Evolutionary conservation across 345 rosid genomes (phyloP).

Genomic region (Camelina sativa): DNA sequence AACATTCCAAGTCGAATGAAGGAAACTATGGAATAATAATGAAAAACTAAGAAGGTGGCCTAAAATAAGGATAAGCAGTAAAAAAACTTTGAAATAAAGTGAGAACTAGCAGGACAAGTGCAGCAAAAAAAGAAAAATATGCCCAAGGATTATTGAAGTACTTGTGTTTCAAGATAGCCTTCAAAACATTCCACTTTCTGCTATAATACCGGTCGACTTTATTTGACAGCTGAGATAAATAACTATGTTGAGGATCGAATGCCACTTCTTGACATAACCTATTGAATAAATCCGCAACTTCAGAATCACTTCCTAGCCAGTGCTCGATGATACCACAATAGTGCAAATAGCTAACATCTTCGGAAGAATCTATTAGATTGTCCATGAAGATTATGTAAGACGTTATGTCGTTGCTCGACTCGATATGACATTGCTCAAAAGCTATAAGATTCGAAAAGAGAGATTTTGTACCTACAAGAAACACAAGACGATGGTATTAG

Average conservation of each 20-base stretch:
- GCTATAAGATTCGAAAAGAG: slow-evolving; percentile 86
- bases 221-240: slow-evolving; percentile 60
- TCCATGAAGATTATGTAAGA: slow-evolving; percentile 86
- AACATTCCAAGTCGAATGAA: not conserved
- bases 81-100: slow-evolving; percentile 75
- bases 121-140: slow-evolving; percentile 70
- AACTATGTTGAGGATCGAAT: slow-evolving; percentile 68
- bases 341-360: slow-evolving; percentile 76
- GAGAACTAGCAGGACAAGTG: slow-evolving; percentile 62
- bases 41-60: slow-evolving; percentile 48
- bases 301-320: slow-evolving; percentile 80
- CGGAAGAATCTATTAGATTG: slow-evolving; percentile 74
- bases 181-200: slow-evolving; percentile 80
- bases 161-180: slow-evolving; percentile 71
- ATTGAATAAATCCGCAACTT: slow-evolving; percentile 83
- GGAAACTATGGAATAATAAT: not conserved
- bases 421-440: slow-evolving; percentile 82
- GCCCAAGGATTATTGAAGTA: slow-evolving; percentile 91
- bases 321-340: slow-evolving; percentile 83
- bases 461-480: slow-evolving; percentile 57
- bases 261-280: slow-evolving; percentile 81
- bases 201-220: slow-evolving; percentile 65
- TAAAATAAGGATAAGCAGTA: slow-evolving; percentile 69
- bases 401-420: slow-evolving; percentile 75
- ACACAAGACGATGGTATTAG: not conserved